A percentile compares a stretch with the other conserved stretches of the same genome.
These are phyloP conservation scores for Vitis rotundifolia DNA, from an alignment of 164 flowering plant species.

Conservation along the genomic window DNA sequence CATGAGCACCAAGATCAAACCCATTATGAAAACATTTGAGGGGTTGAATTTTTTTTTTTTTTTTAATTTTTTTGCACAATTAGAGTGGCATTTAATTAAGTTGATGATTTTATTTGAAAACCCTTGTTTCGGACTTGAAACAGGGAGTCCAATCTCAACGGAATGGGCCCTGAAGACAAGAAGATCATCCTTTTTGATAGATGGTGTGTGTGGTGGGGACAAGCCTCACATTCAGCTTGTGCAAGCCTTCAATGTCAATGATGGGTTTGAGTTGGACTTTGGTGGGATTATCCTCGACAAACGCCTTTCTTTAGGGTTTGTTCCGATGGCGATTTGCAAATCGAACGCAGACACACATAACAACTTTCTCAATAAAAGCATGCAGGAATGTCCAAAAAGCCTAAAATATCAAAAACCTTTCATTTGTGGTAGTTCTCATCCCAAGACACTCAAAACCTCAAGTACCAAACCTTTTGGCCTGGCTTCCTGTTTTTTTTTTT, in stretches of 20 bases:
- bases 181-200: neutral
- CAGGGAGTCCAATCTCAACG: neutral
- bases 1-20: too few relatives aligned
- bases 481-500: too few relatives aligned
- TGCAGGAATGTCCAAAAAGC: too few relatives aligned
- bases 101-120: too few relatives aligned
- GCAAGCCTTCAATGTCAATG: neutral
- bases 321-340: constrained; percentile 7
- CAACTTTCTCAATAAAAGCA: neutral
- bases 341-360: constrained; percentile 6
- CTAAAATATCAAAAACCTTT: too few relatives aligned
- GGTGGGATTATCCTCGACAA: constrained; percentile 18
- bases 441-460: too few relatives aligned
- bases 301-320: neutral
- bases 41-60: too few relatives aligned
- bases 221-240: neutral
- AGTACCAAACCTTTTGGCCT: too few relatives aligned
- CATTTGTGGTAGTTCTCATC: too few relatives aligned
- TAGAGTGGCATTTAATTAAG: too few relatives aligned
- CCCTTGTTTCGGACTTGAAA: neutral
- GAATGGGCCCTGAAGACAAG: neutral
- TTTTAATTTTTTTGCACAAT: too few relatives aligned
- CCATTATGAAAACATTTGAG: too few relatives aligned
- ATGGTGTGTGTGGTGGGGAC: neutral
- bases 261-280: constrained; percentile 3